Conservation (phyloP, 371 early-diverging fungal species). For the Mortierella sp. region DNA sequence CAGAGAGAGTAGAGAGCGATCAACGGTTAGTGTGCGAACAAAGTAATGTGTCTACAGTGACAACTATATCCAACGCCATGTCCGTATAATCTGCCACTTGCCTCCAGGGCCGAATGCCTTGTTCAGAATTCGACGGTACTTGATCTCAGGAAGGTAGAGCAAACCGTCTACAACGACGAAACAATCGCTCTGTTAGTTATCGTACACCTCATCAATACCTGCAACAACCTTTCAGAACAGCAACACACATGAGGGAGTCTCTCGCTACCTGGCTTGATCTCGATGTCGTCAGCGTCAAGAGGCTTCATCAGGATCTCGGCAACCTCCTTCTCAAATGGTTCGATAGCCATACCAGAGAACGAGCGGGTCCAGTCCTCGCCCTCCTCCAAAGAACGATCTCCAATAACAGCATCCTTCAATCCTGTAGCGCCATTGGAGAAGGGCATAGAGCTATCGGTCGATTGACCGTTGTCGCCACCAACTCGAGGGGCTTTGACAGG, state of each 20-base stretch:
- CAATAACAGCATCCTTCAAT: slow-evolving; percentile 46
- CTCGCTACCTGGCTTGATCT: slow-evolving; percentile 90
- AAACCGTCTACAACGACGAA: slow-evolving; percentile 79
- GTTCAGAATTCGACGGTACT: slow-evolving; percentile 95
- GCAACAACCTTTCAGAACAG: background rate
- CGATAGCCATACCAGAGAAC: slow-evolving; percentile 77
- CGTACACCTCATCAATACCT: background rate
- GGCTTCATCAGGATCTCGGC: slow-evolving; percentile 82
- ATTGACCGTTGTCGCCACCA: slow-evolving; percentile 33
- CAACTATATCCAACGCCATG: background rate
- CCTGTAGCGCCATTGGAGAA: slow-evolving; percentile 9
- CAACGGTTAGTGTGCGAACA: background rate
- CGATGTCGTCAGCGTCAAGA: slow-evolving; percentile 82
- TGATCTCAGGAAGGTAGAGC: slow-evolving; percentile 96
- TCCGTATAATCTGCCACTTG: slow-evolving; percentile 32
- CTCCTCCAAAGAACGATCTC: slow-evolving; percentile 31
- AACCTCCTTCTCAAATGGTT: slow-evolving; percentile 81
- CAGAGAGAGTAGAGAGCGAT: slow-evolving; percentile 2
- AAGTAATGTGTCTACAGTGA: background rate
- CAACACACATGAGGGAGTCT: background rate
- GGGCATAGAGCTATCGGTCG: background rate
- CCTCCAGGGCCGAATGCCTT: slow-evolving; percentile 97
- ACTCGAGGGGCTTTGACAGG: slow-evolving; percentile 2
- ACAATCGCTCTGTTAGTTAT: background rate
- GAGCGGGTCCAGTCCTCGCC: slow-evolving; percentile 78